Evolutionary conservation across 257 asterid species (phyloP), one percentile per base, ranked within the genome.

Genomic region (Nicotiana tomentosiformis): DNA sequence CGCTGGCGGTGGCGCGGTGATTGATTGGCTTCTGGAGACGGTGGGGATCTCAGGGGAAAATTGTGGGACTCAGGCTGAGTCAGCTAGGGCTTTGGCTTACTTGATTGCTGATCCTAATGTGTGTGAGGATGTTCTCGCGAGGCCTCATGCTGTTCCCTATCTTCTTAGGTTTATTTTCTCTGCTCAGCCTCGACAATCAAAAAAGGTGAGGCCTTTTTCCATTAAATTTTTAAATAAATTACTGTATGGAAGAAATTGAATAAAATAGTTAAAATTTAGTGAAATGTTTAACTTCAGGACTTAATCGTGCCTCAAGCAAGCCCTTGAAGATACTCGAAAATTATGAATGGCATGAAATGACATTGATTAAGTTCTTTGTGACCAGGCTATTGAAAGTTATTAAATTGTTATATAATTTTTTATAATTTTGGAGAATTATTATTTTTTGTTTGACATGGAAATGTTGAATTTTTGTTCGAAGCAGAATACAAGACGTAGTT

Each of bases 1-100:
- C n/a, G 99, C 99, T 0, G 99, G 99, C 10, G 97, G 98, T 20
- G 99, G 99, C 12, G 94, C 94, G 46, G 99, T 96, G 66, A 91
- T 93, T 7, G 99, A 96, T 86, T 96, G 99, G 99, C 86, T 96
- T 82, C 69, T 94, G 84, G 97, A 96, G 83, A 96, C 98, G 5
- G 97, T 90, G 72, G 80, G 64, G 46, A 76, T 17, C 26, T 70
- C 93, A 4, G 90, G 89, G 85, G 98, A 93, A 56, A 89, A 89
- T 51, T 85, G 86, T 70, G 95, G 92, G 32, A 89, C 97, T 14
- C 99, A 94, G 90, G 91, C 96, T 1, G 99, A 96, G 86, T 88
- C 99, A 3, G 98, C 98, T 8, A 91, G 99, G 92, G 98, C 98
- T 30, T 87, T 96, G 89, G 99, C 99, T 0, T 93, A 90, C 84